A percentile compares a stretch with the other conserved stretches of the same genome.
Conservation (phyloP, 192 early-diverging fungal species). For the Radiomyces spectabilis region DNA sequence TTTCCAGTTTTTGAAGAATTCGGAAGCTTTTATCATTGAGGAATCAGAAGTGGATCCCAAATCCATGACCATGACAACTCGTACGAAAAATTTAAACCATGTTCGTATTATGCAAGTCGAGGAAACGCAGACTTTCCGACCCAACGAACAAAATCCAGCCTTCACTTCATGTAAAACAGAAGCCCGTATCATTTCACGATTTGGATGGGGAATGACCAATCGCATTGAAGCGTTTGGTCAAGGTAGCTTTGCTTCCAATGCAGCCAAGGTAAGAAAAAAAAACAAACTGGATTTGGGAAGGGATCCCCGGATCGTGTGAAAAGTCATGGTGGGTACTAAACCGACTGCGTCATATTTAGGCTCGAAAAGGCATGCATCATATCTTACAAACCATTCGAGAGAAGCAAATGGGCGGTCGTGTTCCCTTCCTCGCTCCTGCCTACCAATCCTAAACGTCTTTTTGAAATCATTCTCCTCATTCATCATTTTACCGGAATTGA, state of each 20-base stretch:
- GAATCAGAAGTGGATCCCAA: constrained; percentile 76
- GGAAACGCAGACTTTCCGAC: constrained; percentile 74
- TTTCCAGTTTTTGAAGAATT: constrained; percentile 64
- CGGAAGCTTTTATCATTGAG: constrained; percentile 90
- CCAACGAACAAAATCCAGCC: constrained; percentile 42
- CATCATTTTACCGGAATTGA: no score
- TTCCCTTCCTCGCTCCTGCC: background rate
- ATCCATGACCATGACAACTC: constrained; percentile 70
- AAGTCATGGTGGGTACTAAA: background rate
- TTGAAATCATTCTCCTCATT: no score
- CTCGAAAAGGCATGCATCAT: constrained; percentile 17
- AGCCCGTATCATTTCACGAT: constrained; percentile 80
- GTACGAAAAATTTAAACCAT: constrained; percentile 88
- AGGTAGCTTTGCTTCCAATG: constrained; percentile 76
- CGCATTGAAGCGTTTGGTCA: constrained; percentile 87
- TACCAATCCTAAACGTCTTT: no score
- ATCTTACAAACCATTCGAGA: constrained; percentile 14
- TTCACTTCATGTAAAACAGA: constrained; percentile 73
- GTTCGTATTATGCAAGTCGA: constrained; percentile 89
- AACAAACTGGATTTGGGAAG: background rate
- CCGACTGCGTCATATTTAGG: background rate
- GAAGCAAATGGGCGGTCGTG: background rate
- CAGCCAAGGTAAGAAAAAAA: constrained; percentile 41
- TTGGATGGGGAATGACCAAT: constrained; percentile 77
- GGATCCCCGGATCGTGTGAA: background rate